Base-by-base conservation (phyloP, 1,139 yeast species). In the Hansenula lynferdii region DNA sequence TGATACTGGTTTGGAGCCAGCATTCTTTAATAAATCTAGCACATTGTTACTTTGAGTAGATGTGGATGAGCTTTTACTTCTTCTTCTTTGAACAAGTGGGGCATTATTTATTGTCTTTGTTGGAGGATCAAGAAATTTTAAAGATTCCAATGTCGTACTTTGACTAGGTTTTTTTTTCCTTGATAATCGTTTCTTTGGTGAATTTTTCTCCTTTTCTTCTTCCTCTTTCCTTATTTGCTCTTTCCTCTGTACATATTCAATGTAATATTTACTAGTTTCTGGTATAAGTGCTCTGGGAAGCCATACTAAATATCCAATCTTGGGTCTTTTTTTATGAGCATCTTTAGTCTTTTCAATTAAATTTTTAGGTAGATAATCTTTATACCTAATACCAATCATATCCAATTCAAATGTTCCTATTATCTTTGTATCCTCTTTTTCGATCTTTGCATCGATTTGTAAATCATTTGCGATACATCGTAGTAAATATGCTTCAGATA, bases 401-500 rank as follows among this genome's bases (percentile, higher is more conserved):
- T 44, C 45, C 8, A 44, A 22, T 30, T 46, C 41, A 4, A 37
- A 18, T 2, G 34, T 42, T 6, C 28, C 29, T n/a, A 34, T 35
- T 3, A 28, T 36, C 23, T 37, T 39, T 8, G 33, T 21, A 5
- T 39, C 33, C 16, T 32, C 36, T 17, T 23, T 31, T 11, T 31
- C 34, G 8, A 31, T 23, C 4, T 21, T 8, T 6, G 23, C 27
- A 8, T 25, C 31, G 4, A 31, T 15, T 5, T 16, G 21, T 3
- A 33, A 18, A 10, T 35, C 36, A 17, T 34, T 16, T 3, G 36
- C n/a, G 1, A 49, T 31, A 14, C 23, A 34, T 25, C 36, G 40
- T 16, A 46, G 16, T 5, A 47, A 14, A 17, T 45, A 50, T 1
- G 48, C 38, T 19, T 39, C 32, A 1, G 49, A 37, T 36, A 47